Percentiles rank a stretch among this genome's conserved stretches.
Conservation (phyloP, 2,329 filamentous ascomycete species). For the Scedosporium minutisporum region DNA sequence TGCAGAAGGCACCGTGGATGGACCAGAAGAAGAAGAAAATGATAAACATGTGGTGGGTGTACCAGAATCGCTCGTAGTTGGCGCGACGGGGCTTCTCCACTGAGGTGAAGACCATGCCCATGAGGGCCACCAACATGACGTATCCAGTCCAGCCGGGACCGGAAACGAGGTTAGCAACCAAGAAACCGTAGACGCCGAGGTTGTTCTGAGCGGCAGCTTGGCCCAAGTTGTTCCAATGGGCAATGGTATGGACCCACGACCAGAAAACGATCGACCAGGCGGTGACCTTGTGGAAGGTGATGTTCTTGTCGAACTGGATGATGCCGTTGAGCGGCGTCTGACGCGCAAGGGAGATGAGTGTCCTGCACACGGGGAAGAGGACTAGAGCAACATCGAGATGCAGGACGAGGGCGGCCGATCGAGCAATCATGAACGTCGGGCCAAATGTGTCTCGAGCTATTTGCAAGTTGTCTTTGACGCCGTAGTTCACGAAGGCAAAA, state of each 20-base stretch:
- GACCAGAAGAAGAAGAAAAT: constrained; percentile 87
- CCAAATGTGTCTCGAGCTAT: constrained; percentile 60
- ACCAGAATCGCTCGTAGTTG: constrained; percentile 87
- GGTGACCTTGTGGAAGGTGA: constrained; percentile 76
- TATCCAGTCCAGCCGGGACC: constrained; percentile 83
- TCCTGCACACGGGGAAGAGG: constrained; percentile 74
- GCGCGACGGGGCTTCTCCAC: constrained; percentile 67
- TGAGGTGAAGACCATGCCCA: constrained; percentile 69
- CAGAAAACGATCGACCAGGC: constrained; percentile 86
- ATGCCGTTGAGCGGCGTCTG: constrained; percentile 78
- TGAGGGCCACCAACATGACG: constrained; percentile 69
- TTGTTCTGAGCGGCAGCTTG: constrained; percentile 66
- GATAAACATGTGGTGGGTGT: constrained; percentile 80
- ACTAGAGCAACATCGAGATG: constrained; percentile 76
- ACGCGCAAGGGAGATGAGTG: constrained; percentile 69
- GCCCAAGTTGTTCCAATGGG: constrained; percentile 81
- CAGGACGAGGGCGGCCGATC: constrained; percentile 65
- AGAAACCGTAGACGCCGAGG: constrained; percentile 67
- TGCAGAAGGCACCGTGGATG: constrained; percentile 81
- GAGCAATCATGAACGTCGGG: constrained; percentile 66
- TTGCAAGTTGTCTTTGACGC: constrained; percentile 65
- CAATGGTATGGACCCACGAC: constrained; percentile 76
- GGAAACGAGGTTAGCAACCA: constrained; percentile 67
- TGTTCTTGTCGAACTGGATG: constrained; percentile 83
- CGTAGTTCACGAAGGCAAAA: constrained; percentile 73